A percentile compares a stretch with the other conserved stretches of the same genome.
These are phyloP conservation scores for Peronospora farinosa DNA, from an alignment of 352 stramenopile species.

Conservation along the genomic window DNA sequence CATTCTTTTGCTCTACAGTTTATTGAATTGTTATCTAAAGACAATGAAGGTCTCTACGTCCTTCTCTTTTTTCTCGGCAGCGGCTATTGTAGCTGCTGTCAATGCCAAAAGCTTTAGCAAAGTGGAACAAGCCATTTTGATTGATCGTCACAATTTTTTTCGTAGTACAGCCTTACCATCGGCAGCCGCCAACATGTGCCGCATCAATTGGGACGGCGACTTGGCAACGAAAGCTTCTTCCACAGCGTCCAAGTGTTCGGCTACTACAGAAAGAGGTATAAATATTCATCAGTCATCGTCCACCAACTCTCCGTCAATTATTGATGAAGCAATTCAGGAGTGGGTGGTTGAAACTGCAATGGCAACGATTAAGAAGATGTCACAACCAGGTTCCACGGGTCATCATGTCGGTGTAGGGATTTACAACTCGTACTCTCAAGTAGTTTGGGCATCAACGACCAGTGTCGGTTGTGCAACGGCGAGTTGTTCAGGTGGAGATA, in stretches of 20 bases:
- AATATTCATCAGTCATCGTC: slow-evolving; percentile 36
- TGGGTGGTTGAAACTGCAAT: slow-evolving; percentile 50
- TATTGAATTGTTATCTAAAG: neutral
- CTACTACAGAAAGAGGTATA: slow-evolving; percentile 29
- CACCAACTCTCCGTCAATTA: slow-evolving; percentile 13
- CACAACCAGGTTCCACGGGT: slow-evolving; percentile 33
- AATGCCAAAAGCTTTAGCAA: slow-evolving; percentile 20
- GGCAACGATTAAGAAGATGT: slow-evolving; percentile 34
- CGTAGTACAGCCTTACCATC: slow-evolving; percentile 58
- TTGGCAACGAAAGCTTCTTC: slow-evolving; percentile 35
- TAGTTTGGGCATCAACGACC: slow-evolving; percentile 53
- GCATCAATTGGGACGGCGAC: slow-evolving; percentile 46
- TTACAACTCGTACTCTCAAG: slow-evolving; percentile 75
- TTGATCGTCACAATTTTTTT: slow-evolving; percentile 72
- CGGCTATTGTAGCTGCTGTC: slow-evolving; percentile 1
- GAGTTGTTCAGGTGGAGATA: slow-evolving; percentile 30
- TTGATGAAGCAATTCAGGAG: slow-evolving; percentile 45
- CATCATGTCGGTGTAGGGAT: slow-evolving; percentile 40
- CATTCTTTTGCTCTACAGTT: slow-evolving; percentile 11
- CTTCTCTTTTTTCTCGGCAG: slow-evolving; percentile 8
- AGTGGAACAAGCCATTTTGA: slow-evolving; percentile 47
- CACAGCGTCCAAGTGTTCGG: slow-evolving; percentile 31
- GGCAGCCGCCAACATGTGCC: slow-evolving; percentile 52
- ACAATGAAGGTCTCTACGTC: slow-evolving; percentile 21
- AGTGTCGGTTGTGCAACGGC: slow-evolving; percentile 53